phyloP scores from a whole-genome alignment of 208 protist species.

The Leishmania tarentolae region DNA sequence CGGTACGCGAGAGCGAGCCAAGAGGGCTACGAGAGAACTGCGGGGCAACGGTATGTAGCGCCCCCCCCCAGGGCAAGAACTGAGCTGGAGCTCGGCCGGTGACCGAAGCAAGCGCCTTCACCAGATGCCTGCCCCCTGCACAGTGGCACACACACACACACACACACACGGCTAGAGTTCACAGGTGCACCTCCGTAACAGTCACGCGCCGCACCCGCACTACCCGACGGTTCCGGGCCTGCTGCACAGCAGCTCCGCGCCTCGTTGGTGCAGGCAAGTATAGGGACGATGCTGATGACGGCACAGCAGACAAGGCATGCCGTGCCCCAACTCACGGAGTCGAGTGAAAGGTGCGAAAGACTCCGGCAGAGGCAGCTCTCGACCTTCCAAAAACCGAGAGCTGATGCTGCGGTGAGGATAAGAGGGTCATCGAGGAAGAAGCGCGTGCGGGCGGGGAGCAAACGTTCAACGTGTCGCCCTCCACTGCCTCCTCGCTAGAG shows the following conservation, averaged over 20 bases:
- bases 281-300: background rate
- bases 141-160: background rate
- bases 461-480: constrained; percentile 10
- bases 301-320: background rate
- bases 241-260: constrained; percentile 4
- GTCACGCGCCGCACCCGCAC: background rate
- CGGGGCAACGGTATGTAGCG: too few relatives aligned
- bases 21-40: background rate
- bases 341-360: background rate
- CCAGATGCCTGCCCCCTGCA: background rate
- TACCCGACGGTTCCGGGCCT: constrained; percentile 7
- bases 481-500: constrained; percentile 15
- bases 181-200: background rate
- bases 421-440: background rate
- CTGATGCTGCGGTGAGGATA: background rate
- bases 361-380: background rate
- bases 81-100: background rate
- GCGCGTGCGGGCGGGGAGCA: constrained; percentile 11
- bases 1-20: background rate
- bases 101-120: background rate
- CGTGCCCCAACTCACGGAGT: background rate
- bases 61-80: too few relatives aligned
- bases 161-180: background rate
- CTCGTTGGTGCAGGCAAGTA: background rate
- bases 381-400: background rate